A percentile compares a stretch with the other conserved stretches of the same genome.
Conservation (phyloP, 1,284 basidiomycete genomes). For the Prillingera fragicola region DNA sequence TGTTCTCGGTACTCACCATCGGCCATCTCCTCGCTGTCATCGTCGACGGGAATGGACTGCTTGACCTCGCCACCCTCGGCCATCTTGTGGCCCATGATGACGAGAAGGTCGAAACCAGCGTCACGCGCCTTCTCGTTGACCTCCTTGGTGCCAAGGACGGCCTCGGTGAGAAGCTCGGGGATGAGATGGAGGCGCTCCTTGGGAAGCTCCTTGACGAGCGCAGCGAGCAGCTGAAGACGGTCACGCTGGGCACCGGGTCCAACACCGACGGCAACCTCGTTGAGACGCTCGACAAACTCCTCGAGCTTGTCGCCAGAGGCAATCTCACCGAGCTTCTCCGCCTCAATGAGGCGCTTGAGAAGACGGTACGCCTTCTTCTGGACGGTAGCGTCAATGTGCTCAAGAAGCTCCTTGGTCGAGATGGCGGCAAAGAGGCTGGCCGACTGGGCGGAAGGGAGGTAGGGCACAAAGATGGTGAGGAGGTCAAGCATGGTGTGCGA, state of each 20-base stretch:
- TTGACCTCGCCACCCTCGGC: conserved; percentile 75
- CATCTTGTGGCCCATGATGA: conserved; percentile 93
- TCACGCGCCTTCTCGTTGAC: conserved; percentile 86
- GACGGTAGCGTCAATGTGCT: conserved; percentile 71
- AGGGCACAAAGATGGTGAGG: conserved; percentile 74
- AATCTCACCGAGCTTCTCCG: conserved; percentile 53
- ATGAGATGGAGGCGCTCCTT: conserved; percentile 73
- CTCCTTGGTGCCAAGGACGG: conserved; percentile 95
- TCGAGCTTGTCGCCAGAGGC: conserved; percentile 53
- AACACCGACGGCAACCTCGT: conserved; percentile 57
- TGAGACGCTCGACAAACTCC: conserved; percentile 58
- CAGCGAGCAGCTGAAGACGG: conserved; percentile 69
- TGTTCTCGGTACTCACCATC: conserved; percentile 51
- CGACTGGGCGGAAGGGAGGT: conserved; percentile 61
- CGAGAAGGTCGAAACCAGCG: conserved; percentile 84
- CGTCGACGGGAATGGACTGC: conserved; percentile 64
- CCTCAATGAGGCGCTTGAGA: conserved; percentile 66
- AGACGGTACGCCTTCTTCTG: conserved; percentile 96
- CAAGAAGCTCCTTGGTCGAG: conserved; percentile 43
- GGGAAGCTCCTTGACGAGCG: conserved; percentile 68
- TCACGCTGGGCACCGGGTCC: conserved; percentile 86
- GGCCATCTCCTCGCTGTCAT: conserved; percentile 60
- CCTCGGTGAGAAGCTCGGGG: conserved; percentile 86
- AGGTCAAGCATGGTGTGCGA: conserved; percentile 84
- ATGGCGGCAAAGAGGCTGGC: conserved; percentile 58